These are phyloP conservation scores for Babjeviella inositovora DNA, from an alignment of 805 yeast genomes.

Conservation along the genomic window DNA sequence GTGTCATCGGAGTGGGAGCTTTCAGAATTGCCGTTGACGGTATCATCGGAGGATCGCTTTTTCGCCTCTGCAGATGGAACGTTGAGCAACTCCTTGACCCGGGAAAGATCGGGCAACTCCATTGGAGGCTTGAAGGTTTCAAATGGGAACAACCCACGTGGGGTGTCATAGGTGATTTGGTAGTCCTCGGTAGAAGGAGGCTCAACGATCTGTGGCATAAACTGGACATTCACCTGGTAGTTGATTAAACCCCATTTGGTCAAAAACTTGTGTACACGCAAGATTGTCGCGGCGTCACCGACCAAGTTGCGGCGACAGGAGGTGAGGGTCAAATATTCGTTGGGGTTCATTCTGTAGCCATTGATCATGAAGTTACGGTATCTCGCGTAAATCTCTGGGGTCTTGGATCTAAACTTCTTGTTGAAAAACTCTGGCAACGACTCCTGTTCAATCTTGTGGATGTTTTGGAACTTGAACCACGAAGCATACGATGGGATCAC, in stretches of 20 bases:
- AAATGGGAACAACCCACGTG: constrained; percentile 85
- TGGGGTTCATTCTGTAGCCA: constrained; percentile 77
- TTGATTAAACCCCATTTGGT: constrained; percentile 90
- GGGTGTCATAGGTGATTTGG: constrained; percentile 70
- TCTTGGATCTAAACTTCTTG: constrained; percentile 55
- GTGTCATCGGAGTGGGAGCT: constrained; percentile 1
- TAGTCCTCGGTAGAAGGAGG: constrained; percentile 69
- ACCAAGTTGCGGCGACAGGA: constrained; percentile 83
- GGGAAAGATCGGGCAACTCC: constrained; percentile 18
- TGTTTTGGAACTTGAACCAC: constrained; percentile 66
- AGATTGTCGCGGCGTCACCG: constrained; percentile 81
- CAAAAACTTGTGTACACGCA: constrained; percentile 71
- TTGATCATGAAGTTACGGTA: constrained; percentile 84
- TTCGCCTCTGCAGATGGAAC: background rate
- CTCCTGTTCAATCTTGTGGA: constrained; percentile 67
- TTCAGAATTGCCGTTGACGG: constrained; percentile 1
- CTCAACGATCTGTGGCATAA: constrained; percentile 51
- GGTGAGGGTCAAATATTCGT: constrained; percentile 78
- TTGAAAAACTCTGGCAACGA: constrained; percentile 83
- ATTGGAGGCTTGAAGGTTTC: constrained; percentile 61
- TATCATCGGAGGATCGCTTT: constrained; percentile 1
- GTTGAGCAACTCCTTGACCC: constrained; percentile 8
- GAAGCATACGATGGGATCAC: constrained; percentile 77
- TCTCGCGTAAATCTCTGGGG: constrained; percentile 66
- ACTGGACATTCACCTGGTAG: constrained; percentile 76